Conservation (phyloP, 306 rosid species). For the Carpinus viminea region DNA sequence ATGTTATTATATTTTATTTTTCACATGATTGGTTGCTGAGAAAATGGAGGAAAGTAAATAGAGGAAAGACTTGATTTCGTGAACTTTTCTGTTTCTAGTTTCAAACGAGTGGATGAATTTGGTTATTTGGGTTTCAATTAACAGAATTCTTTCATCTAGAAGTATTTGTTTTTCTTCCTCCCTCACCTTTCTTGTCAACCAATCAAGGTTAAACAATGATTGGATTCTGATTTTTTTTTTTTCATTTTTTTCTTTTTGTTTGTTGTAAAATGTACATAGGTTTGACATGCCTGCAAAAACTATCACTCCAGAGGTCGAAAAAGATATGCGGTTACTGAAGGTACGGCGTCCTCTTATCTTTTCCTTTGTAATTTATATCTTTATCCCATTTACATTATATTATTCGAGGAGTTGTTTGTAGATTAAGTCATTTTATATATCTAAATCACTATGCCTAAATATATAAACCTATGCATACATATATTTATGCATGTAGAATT, state of each 20-base stretch:
- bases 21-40: conserved; percentile 1
- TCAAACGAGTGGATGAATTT: neutral
- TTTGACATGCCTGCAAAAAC: conserved; percentile 85
- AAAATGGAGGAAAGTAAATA: neutral
- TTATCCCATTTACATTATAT: neutral
- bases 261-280: conserved; percentile 40
- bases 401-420: too few species aligned
- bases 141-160: neutral
- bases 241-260: conserved; percentile 17
- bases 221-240: neutral
- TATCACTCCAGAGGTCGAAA: conserved; percentile 74
- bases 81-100: neutral
- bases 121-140: neutral
- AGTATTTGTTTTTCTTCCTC: neutral
- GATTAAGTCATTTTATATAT: neutral
- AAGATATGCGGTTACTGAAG: conserved; percentile 70
- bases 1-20: neutral
- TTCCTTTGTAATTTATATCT: neutral
- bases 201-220: neutral
- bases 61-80: neutral
- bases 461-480: neutral
- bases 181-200: neutral
- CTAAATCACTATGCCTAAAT: neutral
- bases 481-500: neutral
- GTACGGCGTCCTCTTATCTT: conserved; percentile 27